Base-by-base conservation (phyloP, 495 filamentous ascomycete genomes). In the Aspergillus carlsbadensis region DNA sequence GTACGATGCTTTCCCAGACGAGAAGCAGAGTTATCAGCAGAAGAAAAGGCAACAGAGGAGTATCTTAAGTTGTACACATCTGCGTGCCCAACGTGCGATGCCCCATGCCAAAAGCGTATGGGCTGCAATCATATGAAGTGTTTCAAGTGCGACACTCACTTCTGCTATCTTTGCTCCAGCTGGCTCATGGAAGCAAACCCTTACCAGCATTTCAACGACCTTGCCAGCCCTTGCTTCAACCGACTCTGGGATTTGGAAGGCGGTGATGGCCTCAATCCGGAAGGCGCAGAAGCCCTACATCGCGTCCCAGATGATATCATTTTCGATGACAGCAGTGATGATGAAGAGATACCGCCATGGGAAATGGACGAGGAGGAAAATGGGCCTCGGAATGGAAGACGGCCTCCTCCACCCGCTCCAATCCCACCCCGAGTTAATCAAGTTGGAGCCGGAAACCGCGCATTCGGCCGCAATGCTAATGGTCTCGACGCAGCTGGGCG, bases 71-170 rank as follows among this genome's bases (percentile, higher is more conserved):
- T 83, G 33, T 85, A 96, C 73, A 95, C 93, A 0, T 89, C 90
- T 0, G 83, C 85, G 10, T 98, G 94, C 65, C 94, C 94, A n/a
- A 92, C 89, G 4, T 98, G 94, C 69, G 81, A 74, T n/a, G 83
- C 87, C 2, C 90, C 89, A 0, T 86, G 85, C 18, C 89, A 97
- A 62, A 98, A 98, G 73, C 88, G 85, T 11, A 84, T 90, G 62
- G 94, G 94, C 31, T 98, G 94, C 83, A 98, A 98, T 69, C 94
- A 98, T 66, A 98, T 98, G 94, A 87, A 85, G 14, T 98, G 94
- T 68, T 91, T 87, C 70, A 85, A 88, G 52, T 98, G 94, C 74
- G 76, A 84, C 40, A 86, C 90, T 1, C 94, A 98, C 69, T 98
- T 97, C 65, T 98, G 94, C 71, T 98, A 98, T 64, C 85, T 98